Evolutionary conservation across 495 filamentous ascomycete species (phyloP), one percentile per base, ranked within the genome.

Genomic region (Corynascus novoguineensis): DNA sequence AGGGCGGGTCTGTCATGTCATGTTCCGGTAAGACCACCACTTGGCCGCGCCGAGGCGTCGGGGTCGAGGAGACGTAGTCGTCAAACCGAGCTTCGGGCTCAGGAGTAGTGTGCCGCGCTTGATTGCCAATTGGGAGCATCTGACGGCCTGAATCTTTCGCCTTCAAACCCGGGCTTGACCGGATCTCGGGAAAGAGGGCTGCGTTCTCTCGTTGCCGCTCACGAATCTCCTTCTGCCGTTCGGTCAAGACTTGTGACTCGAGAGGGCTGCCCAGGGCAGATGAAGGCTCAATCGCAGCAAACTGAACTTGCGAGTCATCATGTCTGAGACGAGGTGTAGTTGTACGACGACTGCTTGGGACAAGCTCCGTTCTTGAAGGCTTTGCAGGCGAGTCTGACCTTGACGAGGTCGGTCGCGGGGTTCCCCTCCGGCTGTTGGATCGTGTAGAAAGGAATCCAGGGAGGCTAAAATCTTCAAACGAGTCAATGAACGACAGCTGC

Each of bases 241-340:
- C 85, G 0, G 89, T 93, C 35, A 92, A 67, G 4, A 83, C 62
- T 60, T 89, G 87, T 4, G 84, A 86, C 27, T 88, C 82, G 27
- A 76, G 59, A 4, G 57, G 60, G 11, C 64, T 61, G 3, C 60
- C 60, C 10, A 61, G 58, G 3, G 71, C 70, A 5, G 83, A 78
- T 0, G 84, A 82, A 4, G 79, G 81, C 11, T 80, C 78, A 47
- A 92, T 83, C 1, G 83, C 68, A 6, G 83, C 80, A 61, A 92
- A 93, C 42, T 89, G 76, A 31, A 92, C 76, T 59, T 92, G 88
- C 5, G 89, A 90, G 68, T 92, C 81, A 60, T 92, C 79, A 62
- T 93, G 89, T 27, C 84, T 79, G 27, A 82, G 70, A 24, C 74
- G 79, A 3, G 73, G 67, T 19, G 66, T 66, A 2, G 50, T 57